phyloP scores from a whole-genome alignment of 768 basidiomycete species.

The Cystofilobasidium macerans region DNA sequence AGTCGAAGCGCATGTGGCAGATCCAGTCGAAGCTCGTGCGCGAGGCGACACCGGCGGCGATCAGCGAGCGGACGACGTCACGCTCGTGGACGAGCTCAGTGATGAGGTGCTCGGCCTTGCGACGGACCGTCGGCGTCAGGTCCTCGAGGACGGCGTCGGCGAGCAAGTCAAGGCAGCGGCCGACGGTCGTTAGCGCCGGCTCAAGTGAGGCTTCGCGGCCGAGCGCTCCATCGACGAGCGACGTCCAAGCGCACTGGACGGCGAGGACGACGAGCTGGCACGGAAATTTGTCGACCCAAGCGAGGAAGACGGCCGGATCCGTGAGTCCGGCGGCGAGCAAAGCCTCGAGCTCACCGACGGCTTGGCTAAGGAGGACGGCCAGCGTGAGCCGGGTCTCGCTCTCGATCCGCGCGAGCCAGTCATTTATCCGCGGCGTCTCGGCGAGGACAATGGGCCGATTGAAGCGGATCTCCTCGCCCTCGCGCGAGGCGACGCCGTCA shows the following conservation, averaged over 20 bases:
- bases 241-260: constrained; percentile 88
- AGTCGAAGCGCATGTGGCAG: constrained; percentile 97
- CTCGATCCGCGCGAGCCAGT: constrained; percentile 90
- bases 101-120: constrained; percentile 97
- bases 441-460: constrained; percentile 71
- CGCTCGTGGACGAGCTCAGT: constrained; percentile 97
- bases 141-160: constrained; percentile 92
- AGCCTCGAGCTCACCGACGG: constrained; percentile 63
- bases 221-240: constrained; percentile 61
- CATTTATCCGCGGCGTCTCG: constrained; percentile 95
- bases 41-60: constrained; percentile 54
- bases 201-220: constrained; percentile 51
- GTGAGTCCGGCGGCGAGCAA: constrained; percentile 66
- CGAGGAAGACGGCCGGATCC: constrained; percentile 59
- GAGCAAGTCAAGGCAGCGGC: constrained; percentile 79
- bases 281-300: constrained; percentile 88
- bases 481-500: constrained; percentile 84
- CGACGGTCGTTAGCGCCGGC: constrained; percentile 58
- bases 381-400: constrained; percentile 84
- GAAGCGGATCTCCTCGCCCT: constrained; percentile 88
- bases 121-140: constrained; percentile 75
- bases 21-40: constrained; percentile 78
- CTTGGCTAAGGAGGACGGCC: constrained; percentile 65
- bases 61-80: constrained; percentile 76
- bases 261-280: constrained; percentile 95